These are phyloP conservation scores for Alternaria dauci DNA, from an alignment of 2,329 filamentous ascomycete genomes.

Conservation along the genomic window DNA sequence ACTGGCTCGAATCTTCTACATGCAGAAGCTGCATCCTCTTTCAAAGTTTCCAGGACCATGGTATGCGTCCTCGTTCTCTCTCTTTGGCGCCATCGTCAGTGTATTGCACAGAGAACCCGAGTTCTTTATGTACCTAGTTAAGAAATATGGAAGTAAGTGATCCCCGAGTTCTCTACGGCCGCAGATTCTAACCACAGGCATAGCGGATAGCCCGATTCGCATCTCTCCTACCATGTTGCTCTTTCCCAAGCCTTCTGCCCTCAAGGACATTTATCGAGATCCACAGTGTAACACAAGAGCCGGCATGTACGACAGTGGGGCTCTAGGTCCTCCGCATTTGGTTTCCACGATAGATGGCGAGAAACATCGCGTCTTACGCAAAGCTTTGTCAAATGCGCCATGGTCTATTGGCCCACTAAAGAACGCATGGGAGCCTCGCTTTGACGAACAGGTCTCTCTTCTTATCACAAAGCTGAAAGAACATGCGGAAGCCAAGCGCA, in stretches of 20 bases:
- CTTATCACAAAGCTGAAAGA: constrained; percentile 48
- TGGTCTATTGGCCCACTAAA: constrained; percentile 53
- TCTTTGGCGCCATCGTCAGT: constrained; percentile 41
- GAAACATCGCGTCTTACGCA: constrained; percentile 46
- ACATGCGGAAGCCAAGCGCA: constrained; percentile 27
- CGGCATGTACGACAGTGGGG: constrained; percentile 47
- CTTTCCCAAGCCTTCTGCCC: constrained; percentile 47
- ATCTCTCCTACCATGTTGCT: constrained; percentile 51
- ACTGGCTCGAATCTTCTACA: constrained; percentile 43
- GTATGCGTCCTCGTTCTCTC: constrained; percentile 47
- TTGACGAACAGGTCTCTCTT: constrained; percentile 49
- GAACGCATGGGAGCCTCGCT: constrained; percentile 50
- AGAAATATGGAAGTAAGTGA: constrained; percentile 41
- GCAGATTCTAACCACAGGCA: constrained; percentile 3
- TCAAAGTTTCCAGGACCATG: constrained; percentile 56
- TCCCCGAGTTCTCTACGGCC: neutral
- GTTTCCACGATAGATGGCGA: constrained; percentile 48
- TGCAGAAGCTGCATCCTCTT: constrained; percentile 54
- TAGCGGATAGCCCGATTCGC: constrained; percentile 48
- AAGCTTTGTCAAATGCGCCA: constrained; percentile 48
- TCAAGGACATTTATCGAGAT: constrained; percentile 55
- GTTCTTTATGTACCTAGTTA: constrained; percentile 39
- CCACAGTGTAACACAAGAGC: constrained; percentile 49
- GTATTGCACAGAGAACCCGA: constrained; percentile 38
- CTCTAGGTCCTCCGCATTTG: constrained; percentile 48